These are phyloP conservation scores for Berkeleyomyces rouxiae DNA, from an alignment of 2,329 filamentous ascomycete species.

Conservation along the genomic window DNA sequence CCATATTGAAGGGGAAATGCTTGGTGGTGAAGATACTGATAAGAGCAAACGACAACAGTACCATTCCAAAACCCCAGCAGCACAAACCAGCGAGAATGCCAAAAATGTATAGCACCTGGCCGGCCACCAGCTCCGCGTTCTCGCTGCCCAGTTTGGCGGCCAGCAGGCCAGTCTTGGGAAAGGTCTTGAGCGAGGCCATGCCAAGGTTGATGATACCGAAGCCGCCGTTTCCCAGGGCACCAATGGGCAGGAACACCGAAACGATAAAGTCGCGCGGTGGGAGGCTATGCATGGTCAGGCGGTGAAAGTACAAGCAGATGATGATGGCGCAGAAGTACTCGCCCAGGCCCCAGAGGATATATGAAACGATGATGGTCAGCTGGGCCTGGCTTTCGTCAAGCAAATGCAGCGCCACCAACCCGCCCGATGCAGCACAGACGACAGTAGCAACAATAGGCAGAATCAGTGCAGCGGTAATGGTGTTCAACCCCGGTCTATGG, in stretches of 20 bases:
- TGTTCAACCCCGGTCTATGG: slow-evolving; percentile 31
- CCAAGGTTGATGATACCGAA: slow-evolving; percentile 39
- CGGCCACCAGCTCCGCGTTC: slow-evolving; percentile 18
- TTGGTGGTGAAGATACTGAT: slow-evolving; percentile 26
- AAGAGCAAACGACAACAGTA: slow-evolving; percentile 29
- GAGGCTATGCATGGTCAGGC: slow-evolving; percentile 48
- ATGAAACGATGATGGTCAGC: slow-evolving; percentile 45
- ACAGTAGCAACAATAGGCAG: slow-evolving; percentile 53
- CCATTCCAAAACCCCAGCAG: slow-evolving; percentile 29
- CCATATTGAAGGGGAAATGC: slow-evolving; percentile 29
- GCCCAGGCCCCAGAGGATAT: slow-evolving; percentile 52
- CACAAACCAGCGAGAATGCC: slow-evolving; percentile 32
- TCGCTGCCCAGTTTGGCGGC: slow-evolving; percentile 16
- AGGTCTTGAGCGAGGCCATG: slow-evolving; percentile 27
- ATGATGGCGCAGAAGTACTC: slow-evolving; percentile 41
- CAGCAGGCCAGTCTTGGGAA: slow-evolving; percentile 23
- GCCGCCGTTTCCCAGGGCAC: slow-evolving; percentile 50
- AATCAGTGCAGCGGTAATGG: slow-evolving; percentile 48
- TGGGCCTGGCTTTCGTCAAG: slow-evolving; percentile 38
- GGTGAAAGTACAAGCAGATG: slow-evolving; percentile 54
- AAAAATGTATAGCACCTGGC: slow-evolving; percentile 40
- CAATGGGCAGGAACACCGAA: slow-evolving; percentile 49
- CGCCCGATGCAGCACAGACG: slow-evolving; percentile 47
- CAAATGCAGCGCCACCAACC: slow-evolving; percentile 44
- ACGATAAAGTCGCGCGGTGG: slow-evolving; percentile 52